phyloP scores from a whole-genome alignment of 139 green algal genomes.

The Picochlorum sp. region DNA sequence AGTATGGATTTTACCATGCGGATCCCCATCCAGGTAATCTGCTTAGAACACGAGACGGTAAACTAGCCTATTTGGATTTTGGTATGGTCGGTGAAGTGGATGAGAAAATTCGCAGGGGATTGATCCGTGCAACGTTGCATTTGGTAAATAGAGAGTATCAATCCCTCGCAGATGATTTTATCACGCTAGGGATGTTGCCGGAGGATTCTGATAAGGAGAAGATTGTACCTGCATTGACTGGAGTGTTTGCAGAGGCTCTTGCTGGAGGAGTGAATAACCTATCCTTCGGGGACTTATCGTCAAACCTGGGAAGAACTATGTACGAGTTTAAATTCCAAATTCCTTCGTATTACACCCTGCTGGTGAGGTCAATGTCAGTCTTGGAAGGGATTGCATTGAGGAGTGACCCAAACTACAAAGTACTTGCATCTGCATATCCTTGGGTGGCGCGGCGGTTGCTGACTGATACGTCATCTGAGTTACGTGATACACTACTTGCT shows the following conservation, averaged over 20 bases:
- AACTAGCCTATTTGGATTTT: conserved; percentile 69
- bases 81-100: conserved; percentile 75
- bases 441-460: conserved; percentile 78
- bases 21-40: conserved; percentile 74
- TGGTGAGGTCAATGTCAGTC: conserved; percentile 72
- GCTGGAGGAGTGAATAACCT: conserved; percentile 72
- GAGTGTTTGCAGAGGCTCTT: conserved; percentile 71
- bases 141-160: conserved; percentile 69
- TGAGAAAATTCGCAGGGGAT: conserved; percentile 29
- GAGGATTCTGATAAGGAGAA: conserved; percentile 42
- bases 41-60: conserved; percentile 31
- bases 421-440: conserved; percentile 74
- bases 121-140: conserved; percentile 79
- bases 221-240: conserved; percentile 64
- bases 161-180: conserved; percentile 66
- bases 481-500: conserved; percentile 54
- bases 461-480: conserved; percentile 55
- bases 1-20: conserved; percentile 40
- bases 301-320: conserved; percentile 69
- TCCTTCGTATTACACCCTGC: conserved; percentile 82
- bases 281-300: conserved; percentile 53
- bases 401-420: conserved; percentile 82
- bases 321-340: conserved; percentile 78
- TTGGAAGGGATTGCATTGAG: conserved; percentile 86
- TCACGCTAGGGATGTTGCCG: conserved; percentile 72